phyloP scores from a whole-genome alignment of 2,329 filamentous ascomycete species.

The Thielaviopsis ethacetica region DNA sequence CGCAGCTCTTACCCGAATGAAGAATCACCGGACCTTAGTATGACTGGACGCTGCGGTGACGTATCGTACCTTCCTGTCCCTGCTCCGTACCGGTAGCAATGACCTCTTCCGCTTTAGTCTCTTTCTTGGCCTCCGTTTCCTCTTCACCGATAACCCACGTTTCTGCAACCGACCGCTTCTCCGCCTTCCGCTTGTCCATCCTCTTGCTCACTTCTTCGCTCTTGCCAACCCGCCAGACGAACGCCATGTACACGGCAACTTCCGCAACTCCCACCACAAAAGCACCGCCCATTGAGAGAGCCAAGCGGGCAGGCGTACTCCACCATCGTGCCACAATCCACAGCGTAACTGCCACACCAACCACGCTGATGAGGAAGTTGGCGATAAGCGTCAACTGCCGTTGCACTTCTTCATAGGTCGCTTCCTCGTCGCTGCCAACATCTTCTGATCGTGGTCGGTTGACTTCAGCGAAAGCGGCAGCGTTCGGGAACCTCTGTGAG shows the following conservation, averaged over 20 bases:
- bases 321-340: constrained; percentile 68
- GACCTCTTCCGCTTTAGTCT: constrained; percentile 8
- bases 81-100: neutral
- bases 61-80: neutral
- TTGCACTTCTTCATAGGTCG: constrained; percentile 60
- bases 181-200: constrained; percentile 25
- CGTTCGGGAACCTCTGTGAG: constrained; percentile 37
- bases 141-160: constrained; percentile 48
- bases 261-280: constrained; percentile 58
- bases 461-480: constrained; percentile 39
- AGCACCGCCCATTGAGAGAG: constrained; percentile 54
- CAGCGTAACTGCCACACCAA: constrained; percentile 60
- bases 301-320: constrained; percentile 52
- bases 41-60: neutral
- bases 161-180: constrained; percentile 52
- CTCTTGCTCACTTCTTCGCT: constrained; percentile 47
- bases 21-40: neutral
- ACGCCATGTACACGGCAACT: constrained; percentile 61
- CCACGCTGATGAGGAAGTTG: constrained; percentile 76
- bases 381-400: constrained; percentile 72
- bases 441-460: constrained; percentile 32
- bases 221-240: constrained; percentile 53
- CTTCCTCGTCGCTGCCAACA: constrained; percentile 30
- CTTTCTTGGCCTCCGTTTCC: constrained; percentile 16
- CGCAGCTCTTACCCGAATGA: too few relatives aligned